Percentiles rank a stretch among this genome's conserved stretches.
These are phyloP conservation scores for Geotrichum aggregatum DNA, from an alignment of 1,139 yeast genomes.

Conservation along the genomic window DNA sequence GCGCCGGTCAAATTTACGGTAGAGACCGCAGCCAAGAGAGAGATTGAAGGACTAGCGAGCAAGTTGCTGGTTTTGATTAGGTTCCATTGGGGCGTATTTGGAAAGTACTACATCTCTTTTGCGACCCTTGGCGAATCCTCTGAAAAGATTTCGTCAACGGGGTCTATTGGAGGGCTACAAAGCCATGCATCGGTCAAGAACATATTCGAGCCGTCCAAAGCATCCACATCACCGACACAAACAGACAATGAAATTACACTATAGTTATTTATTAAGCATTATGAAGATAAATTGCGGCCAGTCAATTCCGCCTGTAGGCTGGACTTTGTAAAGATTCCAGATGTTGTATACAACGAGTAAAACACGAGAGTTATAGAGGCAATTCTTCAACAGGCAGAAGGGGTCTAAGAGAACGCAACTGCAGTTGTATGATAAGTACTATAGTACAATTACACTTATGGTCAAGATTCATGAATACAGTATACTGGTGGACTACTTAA, in stretches of 20 bases:
- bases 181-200: background rate
- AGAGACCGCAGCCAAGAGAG: constrained; percentile 10
- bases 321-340: too few relatives aligned
- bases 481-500: too few relatives aligned
- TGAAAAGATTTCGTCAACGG: background rate
- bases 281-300: too few relatives aligned
- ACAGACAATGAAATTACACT: constrained; percentile 4
- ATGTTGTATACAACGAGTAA: too few relatives aligned
- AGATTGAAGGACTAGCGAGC: constrained; percentile 32
- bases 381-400: too few relatives aligned
- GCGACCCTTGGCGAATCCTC: constrained; percentile 17
- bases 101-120: constrained; percentile 36
- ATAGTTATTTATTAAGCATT: constrained; percentile 3
- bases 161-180: background rate
- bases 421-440: too few relatives aligned
- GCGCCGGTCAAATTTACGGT: background rate
- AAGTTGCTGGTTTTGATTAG: constrained; percentile 56
- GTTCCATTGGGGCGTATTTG: constrained; percentile 75
- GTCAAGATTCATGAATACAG: too few relatives aligned
- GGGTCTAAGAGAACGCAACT: too few relatives aligned
- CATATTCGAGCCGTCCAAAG: background rate
- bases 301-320: too few relatives aligned
- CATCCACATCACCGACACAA: background rate
- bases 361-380: too few relatives aligned
- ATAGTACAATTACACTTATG: too few relatives aligned